A percentile compares a stretch with the other conserved stretches of the same genome.
Evolutionary conservation across 768 basidiomycete species (phyloP).

Genomic region (Austroboletus eburneus): DNA sequence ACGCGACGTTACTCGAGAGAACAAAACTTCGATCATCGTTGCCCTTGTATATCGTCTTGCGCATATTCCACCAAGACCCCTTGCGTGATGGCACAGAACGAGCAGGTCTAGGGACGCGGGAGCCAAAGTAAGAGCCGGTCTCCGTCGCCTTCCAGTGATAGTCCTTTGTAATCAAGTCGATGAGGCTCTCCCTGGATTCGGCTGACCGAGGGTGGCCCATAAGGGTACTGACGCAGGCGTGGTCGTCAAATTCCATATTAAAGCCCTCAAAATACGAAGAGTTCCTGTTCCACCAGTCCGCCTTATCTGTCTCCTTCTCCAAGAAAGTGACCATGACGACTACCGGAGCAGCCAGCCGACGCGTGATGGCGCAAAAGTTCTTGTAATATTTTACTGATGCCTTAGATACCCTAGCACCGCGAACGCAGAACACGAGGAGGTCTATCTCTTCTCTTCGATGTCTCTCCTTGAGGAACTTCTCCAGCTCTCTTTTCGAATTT

Average conservation of each 20-base stretch:
- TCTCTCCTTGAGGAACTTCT: slow-evolving; percentile 19
- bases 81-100: background rate
- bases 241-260: slow-evolving; percentile 32
- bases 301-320: slow-evolving; percentile 27
- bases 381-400: slow-evolving; percentile 30
- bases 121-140: slow-evolving; percentile 11
- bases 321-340: slow-evolving; percentile 35
- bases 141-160: slow-evolving; percentile 7
- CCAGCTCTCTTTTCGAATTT: slow-evolving; percentile 15
- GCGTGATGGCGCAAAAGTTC: slow-evolving; percentile 34
- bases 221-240: slow-evolving; percentile 37
- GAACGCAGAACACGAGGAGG: slow-evolving; percentile 39
- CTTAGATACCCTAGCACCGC: slow-evolving; percentile 31
- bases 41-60: background rate
- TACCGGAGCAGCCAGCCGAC: slow-evolving; percentile 34
- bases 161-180: slow-evolving; percentile 9
- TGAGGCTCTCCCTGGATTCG: slow-evolving; percentile 15
- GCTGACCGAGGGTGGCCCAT: background rate
- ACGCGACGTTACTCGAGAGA: background rate
- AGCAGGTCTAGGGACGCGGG: background rate
- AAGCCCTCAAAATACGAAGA: slow-evolving; percentile 17
- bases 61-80: background rate
- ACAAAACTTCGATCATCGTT: background rate
- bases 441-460: slow-evolving; percentile 27
- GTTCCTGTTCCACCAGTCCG: slow-evolving; percentile 32